Evolutionary conservation across 768 basidiomycete genomes (phyloP).

Genomic region (Multifurca ochricompacta): DNA sequence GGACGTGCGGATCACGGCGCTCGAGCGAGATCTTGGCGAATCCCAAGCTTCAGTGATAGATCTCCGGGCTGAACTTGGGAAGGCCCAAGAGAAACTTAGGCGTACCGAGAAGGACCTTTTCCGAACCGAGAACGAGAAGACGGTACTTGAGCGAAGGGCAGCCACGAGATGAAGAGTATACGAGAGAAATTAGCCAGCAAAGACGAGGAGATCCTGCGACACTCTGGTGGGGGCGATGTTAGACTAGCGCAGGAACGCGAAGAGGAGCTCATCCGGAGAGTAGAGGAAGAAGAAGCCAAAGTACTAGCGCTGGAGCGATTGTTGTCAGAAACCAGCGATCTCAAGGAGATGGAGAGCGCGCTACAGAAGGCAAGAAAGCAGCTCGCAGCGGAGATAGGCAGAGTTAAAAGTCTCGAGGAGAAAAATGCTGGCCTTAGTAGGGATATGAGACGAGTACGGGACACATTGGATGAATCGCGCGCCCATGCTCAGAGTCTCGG

Average conservation of each 20-base stretch:
- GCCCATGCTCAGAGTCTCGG: constrained; percentile 24
- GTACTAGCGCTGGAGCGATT: constrained; percentile 49
- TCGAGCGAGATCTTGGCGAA: constrained; percentile 53
- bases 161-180: constrained; percentile 39
- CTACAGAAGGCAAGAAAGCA: constrained; percentile 20
- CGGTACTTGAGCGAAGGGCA: constrained; percentile 43
- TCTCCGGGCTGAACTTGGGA: constrained; percentile 39
- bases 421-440: constrained; percentile 38
- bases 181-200: constrained; percentile 41
- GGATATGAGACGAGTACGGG: constrained; percentile 46
- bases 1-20: constrained; percentile 37
- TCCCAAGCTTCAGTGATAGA: constrained; percentile 35
- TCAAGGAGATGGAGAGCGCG: constrained; percentile 31
- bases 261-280: constrained; percentile 50
- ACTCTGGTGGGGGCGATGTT: constrained; percentile 33
- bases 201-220: constrained; percentile 49
- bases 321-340: constrained; percentile 34
- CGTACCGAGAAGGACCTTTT: constrained; percentile 41
- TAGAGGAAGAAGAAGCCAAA: constrained; percentile 68
- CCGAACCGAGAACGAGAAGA: constrained; percentile 51
- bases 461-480: constrained; percentile 35
- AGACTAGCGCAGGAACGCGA: constrained; percentile 41
- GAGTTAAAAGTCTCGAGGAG: constrained; percentile 34
- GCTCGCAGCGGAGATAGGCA: constrained; percentile 37
- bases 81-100: constrained; percentile 40